phyloP scores from a whole-genome alignment of 805 yeast genomes.

The Metschnikowia hibisci region DNA sequence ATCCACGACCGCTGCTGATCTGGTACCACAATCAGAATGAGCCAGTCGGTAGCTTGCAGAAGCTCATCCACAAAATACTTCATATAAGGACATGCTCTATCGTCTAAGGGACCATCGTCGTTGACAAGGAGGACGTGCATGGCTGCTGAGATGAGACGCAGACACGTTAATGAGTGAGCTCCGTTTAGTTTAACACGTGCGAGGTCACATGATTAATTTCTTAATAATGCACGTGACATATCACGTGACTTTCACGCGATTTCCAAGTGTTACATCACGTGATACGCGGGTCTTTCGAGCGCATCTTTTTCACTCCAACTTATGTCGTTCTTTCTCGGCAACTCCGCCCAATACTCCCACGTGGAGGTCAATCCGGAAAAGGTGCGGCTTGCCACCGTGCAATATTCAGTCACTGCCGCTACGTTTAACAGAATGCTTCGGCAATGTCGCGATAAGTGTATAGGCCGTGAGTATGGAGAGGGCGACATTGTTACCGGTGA shows the following conservation, averaged over 20 bases:
- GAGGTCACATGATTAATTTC: no score
- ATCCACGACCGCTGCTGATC: conserved; percentile 90
- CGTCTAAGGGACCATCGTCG: conserved; percentile 94
- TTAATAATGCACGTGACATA: neutral
- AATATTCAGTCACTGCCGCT: conserved; percentile 55
- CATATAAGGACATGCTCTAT: conserved; percentile 75
- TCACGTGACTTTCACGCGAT: neutral
- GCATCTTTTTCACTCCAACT: neutral
- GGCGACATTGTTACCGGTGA: conserved; percentile 84
- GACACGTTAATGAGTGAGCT: no score
- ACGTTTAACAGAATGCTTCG: conserved; percentile 46
- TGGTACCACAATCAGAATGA: conserved; percentile 79
- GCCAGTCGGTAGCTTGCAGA: conserved; percentile 68
- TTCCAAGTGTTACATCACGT: neutral
- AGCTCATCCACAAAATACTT: conserved; percentile 75
- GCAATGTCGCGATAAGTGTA: conserved; percentile 71
- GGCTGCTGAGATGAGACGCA: neutral
- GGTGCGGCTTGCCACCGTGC: conserved; percentile 61
- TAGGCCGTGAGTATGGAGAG: conserved; percentile 83
- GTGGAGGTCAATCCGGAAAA: conserved; percentile 58
- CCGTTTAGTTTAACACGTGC: no score
- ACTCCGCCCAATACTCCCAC: conserved; percentile 35
- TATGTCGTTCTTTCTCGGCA: conserved; percentile 65
- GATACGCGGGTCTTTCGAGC: neutral
- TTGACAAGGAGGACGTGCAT: conserved; percentile 69